These are phyloP conservation scores for Stephania cephalantha DNA, from an alignment of 164 flowering plant genomes.

Conservation along the genomic window DNA sequence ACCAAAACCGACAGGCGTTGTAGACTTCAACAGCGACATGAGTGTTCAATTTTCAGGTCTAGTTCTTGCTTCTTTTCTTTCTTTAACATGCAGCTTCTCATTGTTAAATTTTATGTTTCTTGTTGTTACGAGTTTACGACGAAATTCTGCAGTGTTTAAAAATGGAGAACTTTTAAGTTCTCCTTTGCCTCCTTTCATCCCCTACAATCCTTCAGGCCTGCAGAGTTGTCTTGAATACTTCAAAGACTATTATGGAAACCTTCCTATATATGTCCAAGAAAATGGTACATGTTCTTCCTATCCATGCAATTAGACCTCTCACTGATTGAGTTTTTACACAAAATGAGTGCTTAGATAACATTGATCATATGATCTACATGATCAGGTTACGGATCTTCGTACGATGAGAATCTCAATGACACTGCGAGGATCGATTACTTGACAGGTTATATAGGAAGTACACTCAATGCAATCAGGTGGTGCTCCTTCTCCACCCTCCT, in stretches of 20 bases:
- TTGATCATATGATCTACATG: background rate
- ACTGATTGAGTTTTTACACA: no score
- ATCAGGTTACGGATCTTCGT: constrained; percentile 13
- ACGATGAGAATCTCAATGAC: constrained; percentile 23
- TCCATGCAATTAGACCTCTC: background rate
- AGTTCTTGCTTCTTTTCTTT: background rate
- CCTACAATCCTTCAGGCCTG: constrained; percentile 15
- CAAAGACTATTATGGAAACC: constrained; percentile 19
- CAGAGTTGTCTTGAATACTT: constrained; percentile 10
- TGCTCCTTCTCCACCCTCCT: background rate
- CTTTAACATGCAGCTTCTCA: no score
- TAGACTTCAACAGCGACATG: constrained; percentile 16
- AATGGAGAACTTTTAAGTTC: constrained; percentile 6
- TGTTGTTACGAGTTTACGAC: no score
- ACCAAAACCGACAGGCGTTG: background rate
- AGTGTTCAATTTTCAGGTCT: background rate
- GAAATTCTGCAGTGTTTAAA: constrained; percentile 4
- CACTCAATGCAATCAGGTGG: constrained; percentile 32
- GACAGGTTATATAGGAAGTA: constrained; percentile 14
- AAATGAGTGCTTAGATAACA: no score
- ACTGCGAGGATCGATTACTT: constrained; percentile 21
- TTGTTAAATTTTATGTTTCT: no score
- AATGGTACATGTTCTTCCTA: constrained; percentile 12
- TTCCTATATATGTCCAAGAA: constrained; percentile 19
- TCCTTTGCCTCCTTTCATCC: background rate